Base-by-base conservation (phyloP, 805 yeast genomes). In the Candida glaebosa region DNA sequence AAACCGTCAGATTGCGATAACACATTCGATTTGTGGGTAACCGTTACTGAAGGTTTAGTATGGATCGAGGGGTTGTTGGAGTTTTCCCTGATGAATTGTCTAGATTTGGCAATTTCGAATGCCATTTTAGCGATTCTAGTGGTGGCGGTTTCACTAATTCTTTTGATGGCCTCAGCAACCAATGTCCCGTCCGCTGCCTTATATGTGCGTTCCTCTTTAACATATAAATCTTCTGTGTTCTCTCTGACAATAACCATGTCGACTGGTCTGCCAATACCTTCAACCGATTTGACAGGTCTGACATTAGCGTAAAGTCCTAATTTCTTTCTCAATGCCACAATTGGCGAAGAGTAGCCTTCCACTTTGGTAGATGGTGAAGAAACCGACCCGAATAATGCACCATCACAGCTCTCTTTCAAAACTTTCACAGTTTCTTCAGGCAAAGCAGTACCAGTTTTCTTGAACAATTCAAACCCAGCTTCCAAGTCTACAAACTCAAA, bases 241-340 rank as follows among this genome's bases (percentile, higher is more conserved):
- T 93, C 99, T 65, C 99, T 86, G 30, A 93, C 99, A 64, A 93
- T 93, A 22, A 93, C 96, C 88, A 93, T 83, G 65, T 93, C 99
- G 38, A 90, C 96, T 28, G 95, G 90, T 67, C 88, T 81, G 51
- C 87, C 90, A 41, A 80, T 74, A 40, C 90, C 91, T 31, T 78
- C 82, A 31, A 90, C 97, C 39, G 93, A 83, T 70, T 93, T 93
- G 53, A 93, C 98, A 3, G 99, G 99, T 65, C 99, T 85, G 39
- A 93, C 96, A 56, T 93, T 93, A 54, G 99, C 99, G 63, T 86
- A 93, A 40, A 93, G 74, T 6, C 96, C 97, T 67, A 93, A 60
- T 67, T 86, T 87, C 79, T 91, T 93, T 73, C 99, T 84, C 59
- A 93, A 76, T n/a, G 98, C 98, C 41, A 93, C 99, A 64, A 93